These are phyloP conservation scores for Cyclotella sp. DNA, from an alignment of 108 stramenopile species.

Conservation along the genomic window DNA sequence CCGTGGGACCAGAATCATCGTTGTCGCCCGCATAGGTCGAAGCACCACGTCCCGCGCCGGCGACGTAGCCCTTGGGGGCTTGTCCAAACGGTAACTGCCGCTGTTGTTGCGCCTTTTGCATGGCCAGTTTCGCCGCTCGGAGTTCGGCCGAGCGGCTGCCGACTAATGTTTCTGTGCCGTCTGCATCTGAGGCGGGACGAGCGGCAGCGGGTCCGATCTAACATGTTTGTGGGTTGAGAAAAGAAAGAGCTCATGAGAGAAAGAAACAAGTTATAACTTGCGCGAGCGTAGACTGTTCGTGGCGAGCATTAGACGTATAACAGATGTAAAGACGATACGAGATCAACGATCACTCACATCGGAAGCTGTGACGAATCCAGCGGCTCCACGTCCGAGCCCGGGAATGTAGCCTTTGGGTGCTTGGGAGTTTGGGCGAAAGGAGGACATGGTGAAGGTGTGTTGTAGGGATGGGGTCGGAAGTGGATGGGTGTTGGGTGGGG, in stretches of 20 bases:
- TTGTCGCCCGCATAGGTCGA: constrained; percentile 42
- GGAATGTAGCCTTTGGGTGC: constrained; percentile 93
- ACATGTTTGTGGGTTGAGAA: background rate
- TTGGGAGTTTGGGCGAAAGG: constrained; percentile 17
- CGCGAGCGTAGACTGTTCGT: background rate
- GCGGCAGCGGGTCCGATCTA: constrained; percentile 54
- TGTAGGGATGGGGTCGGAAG: no score
- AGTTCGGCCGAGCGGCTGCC: constrained; percentile 56
- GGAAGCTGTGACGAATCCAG: constrained; percentile 96
- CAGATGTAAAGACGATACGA: no score
- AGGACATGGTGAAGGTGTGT: background rate
- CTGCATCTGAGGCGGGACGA: constrained; percentile 23
- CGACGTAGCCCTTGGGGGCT: constrained; percentile 87
- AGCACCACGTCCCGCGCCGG: constrained; percentile 84
- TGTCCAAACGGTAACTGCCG: constrained; percentile 62
- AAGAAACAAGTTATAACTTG: background rate
- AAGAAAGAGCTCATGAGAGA: no score
- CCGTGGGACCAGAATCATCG: constrained; percentile 32
- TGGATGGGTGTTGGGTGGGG: no score
- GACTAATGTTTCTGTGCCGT: constrained; percentile 6
- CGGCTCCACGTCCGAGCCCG: constrained; percentile 96
- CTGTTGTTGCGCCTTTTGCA: constrained; percentile 55
- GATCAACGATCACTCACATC: constrained; percentile 79
- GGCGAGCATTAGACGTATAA: no score
- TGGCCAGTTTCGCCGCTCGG: constrained; percentile 55